These are phyloP conservation scores for Pythium insidiosum DNA, from an alignment of 352 stramenopile species.

Conservation along the genomic window DNA sequence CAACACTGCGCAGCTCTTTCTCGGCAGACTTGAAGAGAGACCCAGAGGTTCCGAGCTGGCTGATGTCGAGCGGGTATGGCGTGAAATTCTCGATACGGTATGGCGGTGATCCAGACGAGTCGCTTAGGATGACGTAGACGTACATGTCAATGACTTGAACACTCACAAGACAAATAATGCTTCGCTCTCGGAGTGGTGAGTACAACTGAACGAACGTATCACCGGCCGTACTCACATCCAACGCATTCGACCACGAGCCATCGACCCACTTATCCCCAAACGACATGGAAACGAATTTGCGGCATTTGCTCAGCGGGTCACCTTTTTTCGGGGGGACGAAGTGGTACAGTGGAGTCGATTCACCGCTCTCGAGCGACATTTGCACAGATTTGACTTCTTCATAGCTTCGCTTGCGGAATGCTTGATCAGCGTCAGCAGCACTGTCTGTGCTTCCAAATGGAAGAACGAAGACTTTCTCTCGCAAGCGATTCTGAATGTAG, in stretches of 20 bases:
- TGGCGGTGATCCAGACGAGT: conserved; percentile 68
- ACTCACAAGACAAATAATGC: conserved; percentile 76
- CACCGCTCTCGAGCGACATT: conserved; percentile 40
- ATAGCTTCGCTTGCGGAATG: conserved; percentile 61
- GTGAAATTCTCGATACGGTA: conserved; percentile 87
- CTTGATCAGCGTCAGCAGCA: conserved; percentile 51
- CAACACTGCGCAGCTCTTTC: conserved; percentile 33
- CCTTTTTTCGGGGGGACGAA: conserved; percentile 70
- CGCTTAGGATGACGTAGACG: conserved; percentile 79
- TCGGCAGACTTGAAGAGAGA: conserved; percentile 48
- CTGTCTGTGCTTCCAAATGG: conserved; percentile 58
- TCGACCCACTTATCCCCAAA: conserved; percentile 54
- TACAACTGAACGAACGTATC: conserved; percentile 81
- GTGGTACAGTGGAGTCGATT: conserved; percentile 67
- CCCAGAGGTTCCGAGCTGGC: conserved; percentile 39
- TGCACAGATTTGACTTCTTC: conserved; percentile 52
- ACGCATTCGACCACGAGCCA: conserved; percentile 59
- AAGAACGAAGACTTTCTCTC: conserved; percentile 72
- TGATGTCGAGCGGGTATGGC: conserved; percentile 70
- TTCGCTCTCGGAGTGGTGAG: conserved; percentile 56
- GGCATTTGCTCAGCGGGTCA: conserved; percentile 38
- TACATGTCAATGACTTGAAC: conserved; percentile 87
- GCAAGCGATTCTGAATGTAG: conserved; percentile 78
- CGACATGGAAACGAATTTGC: conserved; percentile 82
- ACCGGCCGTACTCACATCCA: conserved; percentile 68